Base-by-base conservation (phyloP, 352 stramenopile genomes). In the Globisporangium emineosum region DNA sequence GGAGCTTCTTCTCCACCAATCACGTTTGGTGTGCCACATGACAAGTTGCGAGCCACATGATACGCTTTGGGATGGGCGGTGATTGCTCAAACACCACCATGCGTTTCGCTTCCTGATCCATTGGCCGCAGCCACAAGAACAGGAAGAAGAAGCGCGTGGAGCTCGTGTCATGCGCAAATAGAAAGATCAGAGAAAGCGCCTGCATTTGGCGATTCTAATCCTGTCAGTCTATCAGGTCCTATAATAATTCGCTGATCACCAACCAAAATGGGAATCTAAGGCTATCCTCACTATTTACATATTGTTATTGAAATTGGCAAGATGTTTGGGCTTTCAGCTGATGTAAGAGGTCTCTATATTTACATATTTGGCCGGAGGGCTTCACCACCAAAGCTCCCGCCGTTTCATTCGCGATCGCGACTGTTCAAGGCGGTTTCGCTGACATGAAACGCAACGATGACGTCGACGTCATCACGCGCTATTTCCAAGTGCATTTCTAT, bases 371-470 rank as follows among this genome's bases (percentile, higher is more conserved):
- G 32, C 42, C 27, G 42, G 8, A 6, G 17, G 4, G 17, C 12
- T 51, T 25, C 17, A 10, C 1, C 15, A 45, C 3, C 19, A 45
- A 6, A 45, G 40, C 15, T 43, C 37, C 17, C 0, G 40, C 40
- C 15, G 40, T 45, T 45, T 45, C 40, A 45, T 12, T 43, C n/a
- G 13, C 13, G 37, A 45, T 15, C 6, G 50, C n/a, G 50, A 37
- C 50, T 56, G 15, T 35, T 37, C 27, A 56, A 54, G 21, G 23
- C 56, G 19, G 56, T 62, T 53, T 53, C 42, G 21, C 9, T 6
- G 19, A 45, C 30, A n/a, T 33, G 57, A 62, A 62, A n/a, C 40
- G 33, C 7, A 55, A 40, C 19, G 42, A 30, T 62, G 40, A 62
- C 57, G 42, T 62, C 42, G 57, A 17, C 2, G 9, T 29, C 42